A percentile compares a stretch with the other conserved stretches of the same genome.
Conservation (phyloP, 805 yeast species). For the Metschnikowia lachancei region DNA sequence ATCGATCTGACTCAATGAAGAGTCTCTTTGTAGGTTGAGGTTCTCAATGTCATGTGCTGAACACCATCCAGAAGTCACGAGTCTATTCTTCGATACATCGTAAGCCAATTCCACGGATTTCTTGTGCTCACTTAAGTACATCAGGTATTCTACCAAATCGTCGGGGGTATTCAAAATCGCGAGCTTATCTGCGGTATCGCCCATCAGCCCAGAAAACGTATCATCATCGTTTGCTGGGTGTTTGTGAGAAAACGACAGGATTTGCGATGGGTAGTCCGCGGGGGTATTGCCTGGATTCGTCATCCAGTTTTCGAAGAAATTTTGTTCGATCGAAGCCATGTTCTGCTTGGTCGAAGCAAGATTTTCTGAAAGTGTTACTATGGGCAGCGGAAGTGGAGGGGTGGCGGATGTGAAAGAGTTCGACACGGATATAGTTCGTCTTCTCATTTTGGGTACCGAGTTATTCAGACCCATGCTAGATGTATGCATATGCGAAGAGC, state of each 20-base stretch:
- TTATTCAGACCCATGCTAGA: constrained; percentile 16
- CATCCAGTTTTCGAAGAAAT: constrained; percentile 28
- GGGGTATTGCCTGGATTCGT: background rate
- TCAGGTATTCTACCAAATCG: constrained; percentile 31
- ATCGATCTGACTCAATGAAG: constrained; percentile 38
- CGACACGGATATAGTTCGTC: constrained; percentile 26
- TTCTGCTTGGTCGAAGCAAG: constrained; percentile 28
- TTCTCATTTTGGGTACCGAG: constrained; percentile 13
- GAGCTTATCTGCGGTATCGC: constrained; percentile 4
- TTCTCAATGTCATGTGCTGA: constrained; percentile 41
- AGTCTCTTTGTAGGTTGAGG: constrained; percentile 33
- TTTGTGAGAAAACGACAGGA: background rate
- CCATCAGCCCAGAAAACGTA: background rate
- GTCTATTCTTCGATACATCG: constrained; percentile 31
- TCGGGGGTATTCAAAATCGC: constrained; percentile 26
- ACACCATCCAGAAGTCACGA: constrained; percentile 42
- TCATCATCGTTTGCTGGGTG: background rate
- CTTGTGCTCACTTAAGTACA: constrained; percentile 35
- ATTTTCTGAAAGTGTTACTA: constrained; percentile 40
- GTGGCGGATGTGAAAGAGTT: constrained; percentile 21
- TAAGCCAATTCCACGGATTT: constrained; percentile 33
- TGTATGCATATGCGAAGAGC: constrained; percentile 14
- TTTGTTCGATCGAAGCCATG: constrained; percentile 34
- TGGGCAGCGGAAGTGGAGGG: constrained; percentile 37
- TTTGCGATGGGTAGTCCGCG: background rate